Evolutionary conservation across 495 filamentous ascomycete species (phyloP), one percentile per base, ranked within the genome.

Genomic region (Chaetomidium leptoderma): DNA sequence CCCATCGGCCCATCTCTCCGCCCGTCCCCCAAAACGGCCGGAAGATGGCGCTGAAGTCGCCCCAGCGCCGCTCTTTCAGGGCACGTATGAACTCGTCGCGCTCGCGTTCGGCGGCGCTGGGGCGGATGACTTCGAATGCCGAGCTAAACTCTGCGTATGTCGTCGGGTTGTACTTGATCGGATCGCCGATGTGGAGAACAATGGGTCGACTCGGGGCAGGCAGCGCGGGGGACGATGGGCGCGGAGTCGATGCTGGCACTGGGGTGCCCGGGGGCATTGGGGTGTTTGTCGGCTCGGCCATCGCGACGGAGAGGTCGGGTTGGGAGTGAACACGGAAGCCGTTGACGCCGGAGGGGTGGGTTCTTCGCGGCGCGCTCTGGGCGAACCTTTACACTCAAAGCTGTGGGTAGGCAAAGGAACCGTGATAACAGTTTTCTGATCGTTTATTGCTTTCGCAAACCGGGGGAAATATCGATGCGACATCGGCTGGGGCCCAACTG

Each of bases 11-110:
- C 87, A 91, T 89, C 72, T 90, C 88, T 11, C 84, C 85, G 8
- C 87, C 87, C 0, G 83, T 88, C 50, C 87, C 87, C 87, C 86
- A 91, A 66, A 88, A 90, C 0, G 87, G 88, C 19, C 87, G 78
- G 66, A 89, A 86, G 58, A 90, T 85, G 27, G 85, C 88, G 17
- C 76, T 70, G 65, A 92, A 91, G 58, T 89, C 75, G 5, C 88
- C 88, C 78, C 85, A 92, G 63, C 76, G 76, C 30, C 69, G 74
- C 59, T 86, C 83, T 57, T 78, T 76, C 44, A 92, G 72, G 6
- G 82, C 87, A 8, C 74, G 68, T 40, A 81, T 81, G 70, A 92
- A 89, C 43, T 77, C 84, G 39, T 66, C 63, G 5, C 86, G 73
- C 49, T 78, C 63, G 0, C 79, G 78, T 61, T 84, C 75, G n/a